Percentiles rank a stretch among this genome's conserved stretches.
phyloP scores from a whole-genome alignment of 2,329 filamentous ascomycete genomes.

The Leptodontidium sp. region DNA sequence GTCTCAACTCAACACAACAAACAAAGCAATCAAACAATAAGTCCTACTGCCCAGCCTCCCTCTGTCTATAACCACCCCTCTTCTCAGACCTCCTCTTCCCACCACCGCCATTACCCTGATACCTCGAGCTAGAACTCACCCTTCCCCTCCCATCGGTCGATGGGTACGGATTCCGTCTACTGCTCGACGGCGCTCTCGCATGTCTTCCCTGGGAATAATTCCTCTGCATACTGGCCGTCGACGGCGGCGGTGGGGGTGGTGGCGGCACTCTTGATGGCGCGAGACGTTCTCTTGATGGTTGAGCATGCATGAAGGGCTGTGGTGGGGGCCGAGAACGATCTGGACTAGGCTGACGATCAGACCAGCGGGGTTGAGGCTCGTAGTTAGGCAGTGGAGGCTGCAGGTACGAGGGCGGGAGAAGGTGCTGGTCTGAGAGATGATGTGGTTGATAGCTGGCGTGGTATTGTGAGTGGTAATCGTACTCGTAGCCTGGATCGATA shows the following conservation, averaged over 20 bases:
- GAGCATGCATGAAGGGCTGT: not conserved
- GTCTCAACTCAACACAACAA: not conserved
- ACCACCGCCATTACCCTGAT: not conserved
- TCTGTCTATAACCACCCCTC: constrained; percentile 8
- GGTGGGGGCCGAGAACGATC: constrained; percentile 4
- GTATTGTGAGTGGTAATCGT: constrained; percentile 5
- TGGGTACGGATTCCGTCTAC: constrained; percentile 15
- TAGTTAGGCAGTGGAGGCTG: not conserved
- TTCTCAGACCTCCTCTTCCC: constrained; percentile 12
- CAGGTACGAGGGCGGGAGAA: not conserved
- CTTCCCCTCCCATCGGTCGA: not conserved
- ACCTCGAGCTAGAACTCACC: constrained; percentile 1
- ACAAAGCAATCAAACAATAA: not conserved
- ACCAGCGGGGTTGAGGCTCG: constrained; percentile 12
- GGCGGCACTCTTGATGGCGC: not conserved
- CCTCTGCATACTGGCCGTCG: not conserved
- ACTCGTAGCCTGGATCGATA: not conserved
- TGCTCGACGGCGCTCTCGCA: not conserved
- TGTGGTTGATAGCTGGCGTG: not conserved
- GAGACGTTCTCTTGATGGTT: constrained; percentile 8
- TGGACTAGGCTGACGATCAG: constrained; percentile 13
- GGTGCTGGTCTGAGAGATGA: not conserved
- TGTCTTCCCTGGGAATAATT: constrained; percentile 11
- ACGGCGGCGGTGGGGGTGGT: not conserved
- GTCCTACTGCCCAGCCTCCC: not conserved